These are phyloP conservation scores for Avicennia marina DNA, from an alignment of 257 asterid genomes.

Conservation along the genomic window DNA sequence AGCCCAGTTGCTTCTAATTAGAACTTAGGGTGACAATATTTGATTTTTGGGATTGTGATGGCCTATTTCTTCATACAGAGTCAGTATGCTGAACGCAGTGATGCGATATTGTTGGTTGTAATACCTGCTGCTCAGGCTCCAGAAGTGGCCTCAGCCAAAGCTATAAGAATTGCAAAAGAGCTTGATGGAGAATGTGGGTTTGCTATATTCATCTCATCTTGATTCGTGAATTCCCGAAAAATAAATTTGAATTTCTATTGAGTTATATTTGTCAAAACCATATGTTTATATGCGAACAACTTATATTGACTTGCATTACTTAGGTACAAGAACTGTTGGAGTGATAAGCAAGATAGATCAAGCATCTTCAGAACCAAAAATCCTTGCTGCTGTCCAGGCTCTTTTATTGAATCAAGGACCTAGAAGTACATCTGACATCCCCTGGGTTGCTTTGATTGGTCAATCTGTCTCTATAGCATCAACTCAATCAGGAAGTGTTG, in stretches of 20 bases:
- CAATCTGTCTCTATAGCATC: constrained; percentile 93
- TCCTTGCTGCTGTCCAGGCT: constrained; percentile 95
- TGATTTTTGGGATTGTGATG: background rate
- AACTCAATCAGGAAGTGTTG: constrained; percentile 75
- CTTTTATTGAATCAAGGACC: constrained; percentile 93
- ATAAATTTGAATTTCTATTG: background rate
- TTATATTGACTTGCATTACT: constrained; percentile 5
- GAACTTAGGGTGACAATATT: no score
- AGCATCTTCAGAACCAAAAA: constrained; percentile 82
- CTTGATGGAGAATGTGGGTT: constrained; percentile 70
- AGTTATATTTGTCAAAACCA: constrained; percentile 1
- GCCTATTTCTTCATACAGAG: constrained; percentile 30
- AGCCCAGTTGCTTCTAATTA: no score
- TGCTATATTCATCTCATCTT: constrained; percentile 11
- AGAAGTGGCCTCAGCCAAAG: constrained; percentile 65
- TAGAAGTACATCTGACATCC: constrained; percentile 83
- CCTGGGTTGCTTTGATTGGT: constrained; percentile 99
- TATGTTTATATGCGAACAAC: constrained; percentile 3
- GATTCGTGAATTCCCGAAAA: background rate
- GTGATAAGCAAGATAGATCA: constrained; percentile 93
- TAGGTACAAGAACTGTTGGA: constrained; percentile 93
- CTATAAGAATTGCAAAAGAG: constrained; percentile 66
- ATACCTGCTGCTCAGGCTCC: constrained; percentile 71
- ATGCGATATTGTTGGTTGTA: constrained; percentile 62
- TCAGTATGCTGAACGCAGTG: constrained; percentile 60